Evolutionary conservation across 306 rosid species (phyloP).

Genomic region (Inga oerstediana): DNA sequence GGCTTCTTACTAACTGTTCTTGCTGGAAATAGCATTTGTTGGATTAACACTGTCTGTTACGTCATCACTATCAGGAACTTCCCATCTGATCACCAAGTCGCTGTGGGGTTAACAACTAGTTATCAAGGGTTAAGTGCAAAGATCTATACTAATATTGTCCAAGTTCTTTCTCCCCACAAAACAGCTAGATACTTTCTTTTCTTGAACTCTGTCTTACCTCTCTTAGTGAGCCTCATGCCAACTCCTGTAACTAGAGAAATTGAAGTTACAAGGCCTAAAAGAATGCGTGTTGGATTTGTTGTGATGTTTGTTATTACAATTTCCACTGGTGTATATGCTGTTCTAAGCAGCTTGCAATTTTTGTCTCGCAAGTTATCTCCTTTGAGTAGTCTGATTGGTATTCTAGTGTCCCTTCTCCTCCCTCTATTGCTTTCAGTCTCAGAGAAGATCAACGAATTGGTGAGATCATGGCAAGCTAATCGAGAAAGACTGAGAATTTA

Average conservation of each 20-base stretch:
- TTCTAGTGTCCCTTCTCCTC: slow-evolving; percentile 52
- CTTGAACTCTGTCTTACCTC: slow-evolving; percentile 66
- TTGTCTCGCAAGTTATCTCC: slow-evolving; percentile 41
- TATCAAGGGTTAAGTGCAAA: slow-evolving; percentile 90
- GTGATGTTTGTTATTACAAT: slow-evolving; percentile 65
- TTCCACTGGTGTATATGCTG: slow-evolving; percentile 69
- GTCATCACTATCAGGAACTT: slow-evolving; percentile 69
- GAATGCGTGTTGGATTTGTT: slow-evolving; percentile 50
- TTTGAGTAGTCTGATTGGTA: slow-evolving; percentile 43
- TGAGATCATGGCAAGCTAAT: slow-evolving; percentile 26
- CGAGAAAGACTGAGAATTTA: slow-evolving; percentile 54
- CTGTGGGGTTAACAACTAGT: slow-evolving; percentile 76
- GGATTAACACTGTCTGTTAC: slow-evolving; percentile 90
- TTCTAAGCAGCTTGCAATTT: slow-evolving; percentile 60
- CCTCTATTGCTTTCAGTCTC: slow-evolving; percentile 56
- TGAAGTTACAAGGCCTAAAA: slow-evolving; percentile 25
- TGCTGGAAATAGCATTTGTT: slow-evolving; percentile 91
- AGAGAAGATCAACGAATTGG: slow-evolving; percentile 39
- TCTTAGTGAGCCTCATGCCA: slow-evolving; percentile 36
- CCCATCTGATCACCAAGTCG: slow-evolving; percentile 49
- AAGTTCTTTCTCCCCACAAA: slow-evolving; percentile 40
- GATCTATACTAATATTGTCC: slow-evolving; percentile 66
- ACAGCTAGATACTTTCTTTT: slow-evolving; percentile 61
- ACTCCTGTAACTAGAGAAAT: slow-evolving; percentile 51
- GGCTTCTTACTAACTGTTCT: slow-evolving; percentile 67